Percentiles rank a stretch among this genome's conserved stretches.
Conservation (phyloP, 768 basidiomycete species). For the Amanita fuliginea region DNA sequence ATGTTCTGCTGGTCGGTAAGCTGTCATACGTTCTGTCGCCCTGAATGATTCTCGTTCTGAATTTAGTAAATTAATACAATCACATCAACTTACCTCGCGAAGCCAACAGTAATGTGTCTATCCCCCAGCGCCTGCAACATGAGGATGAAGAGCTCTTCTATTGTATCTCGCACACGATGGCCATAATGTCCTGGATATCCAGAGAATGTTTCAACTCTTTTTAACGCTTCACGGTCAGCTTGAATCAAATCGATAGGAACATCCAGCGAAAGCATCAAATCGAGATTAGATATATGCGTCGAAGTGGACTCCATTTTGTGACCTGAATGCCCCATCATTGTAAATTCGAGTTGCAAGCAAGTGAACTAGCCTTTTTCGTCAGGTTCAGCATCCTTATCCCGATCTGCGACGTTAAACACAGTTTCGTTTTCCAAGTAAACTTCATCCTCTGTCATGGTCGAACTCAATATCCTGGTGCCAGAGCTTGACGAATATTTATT, state of each 20-base stretch:
- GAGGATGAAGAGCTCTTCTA: conserved; percentile 88
- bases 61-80: conserved; percentile 1
- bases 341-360: not conserved
- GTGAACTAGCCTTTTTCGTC: not conserved
- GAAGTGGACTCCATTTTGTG: not conserved
- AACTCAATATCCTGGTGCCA: conserved; percentile 84
- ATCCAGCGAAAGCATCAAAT: conserved; percentile 86
- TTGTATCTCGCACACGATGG: conserved; percentile 78
- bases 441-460: conserved; percentile 29
- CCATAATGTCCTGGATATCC: conserved; percentile 85
- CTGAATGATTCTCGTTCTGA: conserved; percentile 29
- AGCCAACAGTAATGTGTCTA: conserved; percentile 73
- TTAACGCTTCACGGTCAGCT: conserved; percentile 81
- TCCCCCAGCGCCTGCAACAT: conserved; percentile 70
- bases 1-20: conserved; percentile 86
- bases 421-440: conserved; percentile 29
- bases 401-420: conserved; percentile 39
- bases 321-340: too few relatives aligned
- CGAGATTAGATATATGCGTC: conserved; percentile 35
- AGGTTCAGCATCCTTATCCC: conserved; percentile 12
- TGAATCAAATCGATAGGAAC: conserved; percentile 88
- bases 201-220: conserved; percentile 85
- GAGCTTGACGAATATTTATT: conserved; percentile 54
- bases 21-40: conserved; percentile 80
- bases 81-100: conserved; percentile 44